Evolutionary conservation across 805 yeast species (phyloP), one percentile per base, ranked within the genome.

Genomic region (Yueomyces sp.): DNA sequence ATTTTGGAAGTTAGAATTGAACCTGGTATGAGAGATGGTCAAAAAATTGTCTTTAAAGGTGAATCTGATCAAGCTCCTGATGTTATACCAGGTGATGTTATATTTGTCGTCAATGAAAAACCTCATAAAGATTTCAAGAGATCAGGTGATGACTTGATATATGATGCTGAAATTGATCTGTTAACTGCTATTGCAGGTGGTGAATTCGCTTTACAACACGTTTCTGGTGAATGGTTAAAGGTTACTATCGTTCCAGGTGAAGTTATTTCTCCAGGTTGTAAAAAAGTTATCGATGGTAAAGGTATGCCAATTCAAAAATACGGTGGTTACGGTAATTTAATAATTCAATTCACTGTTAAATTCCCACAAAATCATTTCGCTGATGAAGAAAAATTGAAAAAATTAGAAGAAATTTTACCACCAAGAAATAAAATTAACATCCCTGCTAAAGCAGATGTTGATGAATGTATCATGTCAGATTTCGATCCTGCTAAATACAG

Each of bases 61-160:
- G 96, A 90, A 70, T 96, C 96, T 59, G 98, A 92, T 67, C 96
- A 90, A 67, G 92, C 83, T 52, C 97, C 97, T 48, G 87, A 83
- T 63, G 74, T 85, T 46, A 78, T 87, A 47, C 95, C 98, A 31
- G 99, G 99, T 64, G 98, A 92, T 65, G 97, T 92, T 50, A 74
- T 92, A 48, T 87, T 92, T 52, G 83, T 87, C 37, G 76, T 92
- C 51, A 90, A 85, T 50, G 95, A 90, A 72, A 85, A 82, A 71
- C 85, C 86, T 50, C 94, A 92, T 65, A 77, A 74, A 40, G 62
- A 70, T 46, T 92, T 86, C 72, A 76, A 77, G 54, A 85, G 99
- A 77, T 76, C 81, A 63, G 95, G 87, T 52, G 82, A 85, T 62
- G 95, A 92, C 63, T 76, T 92, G 59, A 73, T 73, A 62, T 81